Evolutionary conservation across 2,329 filamentous ascomycete genomes (phyloP), one percentile per base, ranked within the genome.

Genomic region (Seiridium cupressi): DNA sequence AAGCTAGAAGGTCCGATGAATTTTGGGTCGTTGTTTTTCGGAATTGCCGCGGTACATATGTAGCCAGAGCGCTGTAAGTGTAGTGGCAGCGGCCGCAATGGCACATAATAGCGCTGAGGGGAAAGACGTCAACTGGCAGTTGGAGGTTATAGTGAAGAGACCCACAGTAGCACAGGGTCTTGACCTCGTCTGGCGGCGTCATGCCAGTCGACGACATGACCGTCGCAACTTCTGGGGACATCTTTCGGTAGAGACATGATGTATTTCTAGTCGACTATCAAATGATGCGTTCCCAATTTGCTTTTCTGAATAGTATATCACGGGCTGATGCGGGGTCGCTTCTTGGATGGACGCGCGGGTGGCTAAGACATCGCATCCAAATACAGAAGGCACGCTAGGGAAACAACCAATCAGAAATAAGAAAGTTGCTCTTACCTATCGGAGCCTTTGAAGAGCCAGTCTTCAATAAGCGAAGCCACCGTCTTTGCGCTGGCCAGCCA

Each of bases 81-180:
- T 61, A 53, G 5, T 57, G 60, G 18, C 57, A 59, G 6, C 44
- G 46, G 32, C 56, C 56, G 34, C 60, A 61, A 32, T 61, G 60
- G 35, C 60, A 61, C 9, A 61, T 35, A 11, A 53, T 38, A 4
- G 51, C 32, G 5, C 49, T 42, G 8, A 61, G 26, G 13, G 60
- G 60, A n/a, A 61, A 38, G 10, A 38, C 40, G 1, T 57, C 42
- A 10, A 10, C 35, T 13, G 60, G 51, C 5, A 61, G 44, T 11
- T 4, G 11, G 8, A 61, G 6, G 32, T 11, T 51, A 51, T 44
- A 59, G 26, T 51, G 31, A 11, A 55, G 26, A 13, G 60, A 55
- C 34, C 47, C 40, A 31, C 60, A 59, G 46, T 59, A 47, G 11
- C 57, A 59, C 1, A 26, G 18, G 18, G 18, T 26, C 32, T 49